phyloP scores from a whole-genome alignment of 2,329 filamentous ascomycete genomes.

The Trichoderma sp. region DNA sequence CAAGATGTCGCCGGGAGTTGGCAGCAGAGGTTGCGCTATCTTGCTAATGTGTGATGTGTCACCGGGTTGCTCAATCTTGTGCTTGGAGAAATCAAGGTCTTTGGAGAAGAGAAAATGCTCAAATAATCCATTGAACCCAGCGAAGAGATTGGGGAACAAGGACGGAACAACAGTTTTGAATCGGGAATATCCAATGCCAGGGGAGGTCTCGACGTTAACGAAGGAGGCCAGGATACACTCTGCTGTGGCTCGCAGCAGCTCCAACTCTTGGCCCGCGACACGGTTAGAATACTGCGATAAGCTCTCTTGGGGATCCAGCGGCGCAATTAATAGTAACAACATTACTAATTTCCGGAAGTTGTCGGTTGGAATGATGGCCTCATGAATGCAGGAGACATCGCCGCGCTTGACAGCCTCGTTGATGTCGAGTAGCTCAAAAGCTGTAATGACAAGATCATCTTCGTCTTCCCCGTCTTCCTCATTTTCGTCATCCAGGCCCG shows the following conservation, averaged over 20 bases:
- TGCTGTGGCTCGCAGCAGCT: conserved; percentile 58
- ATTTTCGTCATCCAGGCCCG: conserved; percentile 43
- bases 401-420: conserved; percentile 57
- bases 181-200: conserved; percentile 58
- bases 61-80: conserved; percentile 31
- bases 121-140: conserved; percentile 65
- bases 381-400: conserved; percentile 49
- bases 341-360: conserved; percentile 69
- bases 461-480: conserved; percentile 49
- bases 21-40: conserved; percentile 47
- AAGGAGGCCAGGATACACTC: conserved; percentile 65
- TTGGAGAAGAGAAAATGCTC: conserved; percentile 74
- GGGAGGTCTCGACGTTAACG: conserved; percentile 59
- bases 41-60: conserved; percentile 22
- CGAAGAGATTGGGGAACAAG: conserved; percentile 64
- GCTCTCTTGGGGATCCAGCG: conserved; percentile 61
- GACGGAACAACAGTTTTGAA: conserved; percentile 59
- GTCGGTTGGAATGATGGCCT: conserved; percentile 69
- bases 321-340: conserved; percentile 65
- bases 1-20: conserved; percentile 58
- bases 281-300: conserved; percentile 59
- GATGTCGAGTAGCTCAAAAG: conserved; percentile 65
- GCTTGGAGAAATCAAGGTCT: conserved; percentile 63
- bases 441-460: conserved; percentile 64
- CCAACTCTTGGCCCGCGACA: conserved; percentile 53